Base-by-base conservation (phyloP, 2,329 filamentous ascomycete genomes). In the Diaporthe nobilis region DNA sequence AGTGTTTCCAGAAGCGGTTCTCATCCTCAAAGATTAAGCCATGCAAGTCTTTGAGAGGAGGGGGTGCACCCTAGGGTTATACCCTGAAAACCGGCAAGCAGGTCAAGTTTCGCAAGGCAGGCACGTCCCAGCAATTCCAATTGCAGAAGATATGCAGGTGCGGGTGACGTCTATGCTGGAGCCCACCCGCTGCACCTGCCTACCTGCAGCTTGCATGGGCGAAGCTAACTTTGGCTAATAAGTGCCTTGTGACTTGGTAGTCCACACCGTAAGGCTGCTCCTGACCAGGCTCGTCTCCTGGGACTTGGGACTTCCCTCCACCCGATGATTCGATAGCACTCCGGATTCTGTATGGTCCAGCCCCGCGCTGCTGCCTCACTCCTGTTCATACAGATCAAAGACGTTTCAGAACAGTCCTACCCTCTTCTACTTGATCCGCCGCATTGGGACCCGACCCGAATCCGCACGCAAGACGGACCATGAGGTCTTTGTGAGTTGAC, bases 161-260 rank as follows among this genome's bases (percentile, higher is more conserved):
- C 63, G 31, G 44, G 63, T 68, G 63, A 44, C 63, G 44, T 25
- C 9, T 34, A 2, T 10, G 28, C 61, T 37, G 61, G 12, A 25
- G 63, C 61, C 53, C 63, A 67, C 63, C 44, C 37, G 20, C 63
- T 51, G 34, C 44, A 47, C 63, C 37, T 22, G 49, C 34, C 65
- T 20, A 28, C 47, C 47, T 68, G 65, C 65, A 68, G 31, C 22
- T 9, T 53, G 65, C 31, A 39, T 34, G 47, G 47, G 15, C 8
- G 22, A 68, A 53, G 65, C 47, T 68, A 68, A 34, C 31, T 10
- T 10, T 68, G 65, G 17, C 47, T 39, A 39, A 25, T 15, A 8
- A 51, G 47, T 25, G 65, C 65, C 47, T 68, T 68, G 65, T 68
- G 65, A 68, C 47, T 68, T 13, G 28, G 47, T 68, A 49, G 28